Evolutionary conservation across 139 green algal genomes (phyloP).

Genomic region (Deuterostichococcus epilithicus): DNA sequence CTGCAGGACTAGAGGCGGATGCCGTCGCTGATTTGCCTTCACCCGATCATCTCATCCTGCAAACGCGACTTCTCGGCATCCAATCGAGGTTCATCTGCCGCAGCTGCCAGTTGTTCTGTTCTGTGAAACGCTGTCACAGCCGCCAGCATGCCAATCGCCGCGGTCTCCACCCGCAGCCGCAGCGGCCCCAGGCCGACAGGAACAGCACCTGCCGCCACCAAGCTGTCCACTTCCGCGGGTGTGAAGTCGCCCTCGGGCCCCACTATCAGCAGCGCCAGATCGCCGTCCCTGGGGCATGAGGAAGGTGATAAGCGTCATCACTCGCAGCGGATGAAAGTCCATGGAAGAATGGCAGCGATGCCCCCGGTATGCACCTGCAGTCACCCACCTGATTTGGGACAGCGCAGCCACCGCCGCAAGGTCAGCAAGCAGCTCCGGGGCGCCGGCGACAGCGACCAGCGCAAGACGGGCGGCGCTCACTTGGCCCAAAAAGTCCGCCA

Average conservation of each 20-base stretch:
- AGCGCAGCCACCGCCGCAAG: constrained; percentile 12
- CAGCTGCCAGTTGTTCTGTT: no score
- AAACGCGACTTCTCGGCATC: no score
- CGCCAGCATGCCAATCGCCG: constrained; percentile 72
- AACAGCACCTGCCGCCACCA: constrained; percentile 51
- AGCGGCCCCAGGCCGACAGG: constrained; percentile 66
- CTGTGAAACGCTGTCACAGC: constrained; percentile 33
- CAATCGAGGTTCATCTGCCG: no score
- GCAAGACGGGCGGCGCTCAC: constrained; percentile 14
- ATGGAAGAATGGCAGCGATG: no score
- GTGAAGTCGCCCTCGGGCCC: constrained; percentile 91
- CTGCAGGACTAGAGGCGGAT: no score
- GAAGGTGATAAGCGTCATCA: background rate
- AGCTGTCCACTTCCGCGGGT: constrained; percentile 44
- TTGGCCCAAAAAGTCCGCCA: constrained; percentile 29
- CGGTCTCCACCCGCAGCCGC: constrained; percentile 82
- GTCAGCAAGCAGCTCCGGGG: constrained; percentile 31
- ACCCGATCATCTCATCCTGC: no score
- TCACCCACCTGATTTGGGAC: background rate
- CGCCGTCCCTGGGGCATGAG: background rate
- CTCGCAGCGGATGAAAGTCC: no score
- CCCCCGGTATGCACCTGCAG: no score
- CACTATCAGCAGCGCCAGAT: constrained; percentile 53
- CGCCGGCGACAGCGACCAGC: constrained; percentile 47
- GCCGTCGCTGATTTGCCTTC: no score